Base-by-base conservation (phyloP, 2,329 filamentous ascomycete genomes). In the Aspergillus chevalieri region DNA sequence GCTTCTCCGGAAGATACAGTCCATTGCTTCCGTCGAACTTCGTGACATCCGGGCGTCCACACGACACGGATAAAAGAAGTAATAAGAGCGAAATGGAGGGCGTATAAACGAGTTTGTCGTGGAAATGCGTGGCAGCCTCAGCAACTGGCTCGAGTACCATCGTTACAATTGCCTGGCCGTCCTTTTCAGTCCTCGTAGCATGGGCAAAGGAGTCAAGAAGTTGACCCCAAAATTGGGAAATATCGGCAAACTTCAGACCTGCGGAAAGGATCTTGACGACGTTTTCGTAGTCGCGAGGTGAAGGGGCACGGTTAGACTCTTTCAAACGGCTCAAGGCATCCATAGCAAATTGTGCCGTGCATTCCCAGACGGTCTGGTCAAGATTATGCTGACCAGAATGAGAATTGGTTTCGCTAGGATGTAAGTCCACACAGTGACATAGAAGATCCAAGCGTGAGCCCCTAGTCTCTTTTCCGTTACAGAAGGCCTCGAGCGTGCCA, bases 121-220 rank as follows among this genome's bases (percentile, higher is more conserved):
- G 51, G 44, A 63, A 65, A 28, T 49, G 47, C 34, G 74, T 58
- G 4, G 86, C 56, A 1, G 67, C 60, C 56, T 80, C 84, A 0
- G 87, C 81, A 3, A 93, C 60, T 1, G 85, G 86, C 52, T 94
- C 89, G 36, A 91, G 74, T 1, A 89, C 76, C 21, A 80, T 78
- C 45, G 87, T 74, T 4, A 83, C 80, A 38, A 84, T 77, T 5
- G 82, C 84, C 14, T 80, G 79, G 53, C 89, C 83, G 3, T 88
- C 87, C 47, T 80, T 79, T 54, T 89, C 83, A 10, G 76, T 71
- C 15, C 74, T 77, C 6, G 85, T 79, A 47, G 80, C 78, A 7
- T 75, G 68, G 3, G 79, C 72, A 7, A 88, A 69, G 1, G 74
- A 66, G 7, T 78, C 71, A 47, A 88, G 81, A 1, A 92, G 71